Percentiles rank a stretch among this genome's conserved stretches.
Conservation (phyloP, 129 eudicot species). For the Glebionis coronaria region DNA sequence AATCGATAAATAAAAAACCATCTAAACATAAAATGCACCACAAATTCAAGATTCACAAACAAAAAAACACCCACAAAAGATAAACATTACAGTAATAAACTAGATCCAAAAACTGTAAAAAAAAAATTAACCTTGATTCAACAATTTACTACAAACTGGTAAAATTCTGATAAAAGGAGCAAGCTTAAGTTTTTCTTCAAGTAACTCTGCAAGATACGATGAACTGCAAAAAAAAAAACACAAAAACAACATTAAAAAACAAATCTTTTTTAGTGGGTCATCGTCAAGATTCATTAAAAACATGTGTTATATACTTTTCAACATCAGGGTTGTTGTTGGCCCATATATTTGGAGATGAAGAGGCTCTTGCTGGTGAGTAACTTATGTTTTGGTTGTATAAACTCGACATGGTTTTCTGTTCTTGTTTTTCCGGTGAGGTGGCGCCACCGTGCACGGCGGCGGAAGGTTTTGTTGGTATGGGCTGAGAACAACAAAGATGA, state of each 20-base stretch:
- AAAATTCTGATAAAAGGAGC: slow-evolving; percentile 37
- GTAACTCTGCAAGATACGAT: slow-evolving; percentile 34
- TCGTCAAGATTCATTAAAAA: slow-evolving; percentile 14
- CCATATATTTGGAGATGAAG: slow-evolving; percentile 70
- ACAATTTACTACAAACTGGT: slow-evolving; percentile 35
- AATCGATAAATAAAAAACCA: too few relatives aligned
- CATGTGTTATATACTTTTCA: slow-evolving; percentile 42
- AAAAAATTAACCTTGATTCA: slow-evolving; percentile 29
- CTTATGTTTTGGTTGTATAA: slow-evolving; percentile 51
- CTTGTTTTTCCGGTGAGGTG: slow-evolving; percentile 1
- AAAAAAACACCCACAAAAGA: slow-evolving; percentile 20
- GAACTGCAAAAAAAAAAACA: slow-evolving; percentile 26
- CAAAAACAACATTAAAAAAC: slow-evolving; percentile 4
- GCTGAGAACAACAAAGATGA: too few relatives aligned
- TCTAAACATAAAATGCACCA: not conserved
- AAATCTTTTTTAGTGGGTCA: slow-evolving; percentile 19
- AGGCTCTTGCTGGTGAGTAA: slow-evolving; percentile 75
- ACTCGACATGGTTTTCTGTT: slow-evolving; percentile 53
- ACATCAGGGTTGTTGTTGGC: slow-evolving; percentile 65
- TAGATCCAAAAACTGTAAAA: slow-evolving; percentile 29
- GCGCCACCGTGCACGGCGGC: slow-evolving; percentile 26
- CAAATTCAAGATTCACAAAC: slow-evolving; percentile 2
- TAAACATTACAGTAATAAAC: slow-evolving; percentile 14
- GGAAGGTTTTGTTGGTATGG: slow-evolving; percentile 15
- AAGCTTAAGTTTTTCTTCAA: slow-evolving; percentile 37